These are phyloP conservation scores for Arabidopsis hybrid DNA, from an alignment of 441 rosid species.

Conservation along the genomic window DNA sequence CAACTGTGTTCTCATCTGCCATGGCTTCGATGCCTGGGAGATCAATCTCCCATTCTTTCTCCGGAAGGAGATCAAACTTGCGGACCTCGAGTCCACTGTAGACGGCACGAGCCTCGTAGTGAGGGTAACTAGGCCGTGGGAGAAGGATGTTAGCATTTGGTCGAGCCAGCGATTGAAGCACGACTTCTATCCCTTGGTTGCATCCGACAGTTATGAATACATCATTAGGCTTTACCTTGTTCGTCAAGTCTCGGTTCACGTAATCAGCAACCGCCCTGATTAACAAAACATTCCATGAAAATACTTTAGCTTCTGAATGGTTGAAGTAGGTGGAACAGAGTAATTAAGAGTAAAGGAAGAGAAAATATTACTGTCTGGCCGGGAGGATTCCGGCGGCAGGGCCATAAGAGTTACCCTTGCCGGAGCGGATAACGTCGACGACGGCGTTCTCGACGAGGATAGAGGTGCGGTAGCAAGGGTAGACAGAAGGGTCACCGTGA, in stretches of 20 bases:
- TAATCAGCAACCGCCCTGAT: slow-evolving; percentile 59
- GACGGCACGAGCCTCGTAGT: slow-evolving; percentile 53
- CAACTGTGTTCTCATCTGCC: slow-evolving; percentile 63
- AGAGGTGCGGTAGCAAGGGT: slow-evolving; percentile 56
- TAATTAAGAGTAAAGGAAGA: not conserved
- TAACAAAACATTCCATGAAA: not conserved
- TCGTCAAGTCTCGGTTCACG: slow-evolving; percentile 53
- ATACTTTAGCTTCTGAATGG: not conserved
- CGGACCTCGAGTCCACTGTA: slow-evolving; percentile 57
- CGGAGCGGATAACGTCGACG: slow-evolving; percentile 52
- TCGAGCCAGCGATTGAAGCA: slow-evolving; percentile 49
- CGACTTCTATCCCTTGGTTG: slow-evolving; percentile 56
- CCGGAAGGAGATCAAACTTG: slow-evolving; percentile 63
- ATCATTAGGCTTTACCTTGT: slow-evolving; percentile 56
- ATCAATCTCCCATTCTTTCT: slow-evolving; percentile 71
- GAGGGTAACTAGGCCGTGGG: slow-evolving; percentile 64
- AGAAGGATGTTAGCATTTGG: slow-evolving; percentile 65
- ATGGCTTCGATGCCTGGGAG: slow-evolving; percentile 54
- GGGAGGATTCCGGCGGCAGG: slow-evolving; percentile 51
- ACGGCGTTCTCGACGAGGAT: slow-evolving; percentile 53
- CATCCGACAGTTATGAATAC: slow-evolving; percentile 62
- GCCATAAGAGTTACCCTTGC: slow-evolving; percentile 53
- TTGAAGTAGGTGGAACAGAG: not conserved
- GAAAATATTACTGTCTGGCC: slow-evolving; percentile 51
- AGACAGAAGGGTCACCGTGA: slow-evolving; percentile 65